These are phyloP conservation scores for Penicillium flavigenum DNA, from an alignment of 495 filamentous ascomycete genomes.

Conservation along the genomic window DNA sequence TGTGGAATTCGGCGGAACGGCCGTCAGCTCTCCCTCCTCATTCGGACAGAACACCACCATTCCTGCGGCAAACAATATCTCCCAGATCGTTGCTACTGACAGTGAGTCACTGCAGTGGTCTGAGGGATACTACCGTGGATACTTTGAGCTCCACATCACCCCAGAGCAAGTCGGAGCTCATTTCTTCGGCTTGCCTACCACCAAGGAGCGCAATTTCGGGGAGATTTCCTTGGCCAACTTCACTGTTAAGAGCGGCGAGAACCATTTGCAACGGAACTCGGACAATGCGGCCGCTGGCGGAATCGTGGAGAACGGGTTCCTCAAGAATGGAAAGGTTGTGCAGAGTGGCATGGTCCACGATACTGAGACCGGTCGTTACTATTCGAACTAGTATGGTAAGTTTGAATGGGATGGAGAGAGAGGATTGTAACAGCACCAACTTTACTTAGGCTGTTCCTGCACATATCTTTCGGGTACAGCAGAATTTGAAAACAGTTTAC, in stretches of 20 bases:
- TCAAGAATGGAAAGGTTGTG: constrained; percentile 45
- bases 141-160: constrained; percentile 54
- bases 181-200: constrained; percentile 35
- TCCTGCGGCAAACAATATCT: constrained; percentile 37
- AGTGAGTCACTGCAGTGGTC: constrained; percentile 67
- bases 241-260: constrained; percentile 56
- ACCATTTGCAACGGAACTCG: constrained; percentile 39
- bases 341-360: constrained; percentile 50
- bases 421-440: constrained; percentile 1
- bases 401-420: constrained; percentile 1
- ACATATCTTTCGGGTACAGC: too few relatives aligned
- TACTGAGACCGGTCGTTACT: constrained; percentile 35
- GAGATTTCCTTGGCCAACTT: constrained; percentile 61
- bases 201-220: constrained; percentile 40
- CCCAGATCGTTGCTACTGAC: constrained; percentile 25
- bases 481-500: too few relatives aligned
- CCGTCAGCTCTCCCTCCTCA: constrained; percentile 56
- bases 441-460: background rate
- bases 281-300: constrained; percentile 40
- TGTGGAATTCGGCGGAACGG: constrained; percentile 65
- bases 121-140: constrained; percentile 66
- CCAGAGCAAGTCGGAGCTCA: constrained; percentile 34
- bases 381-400: background rate
- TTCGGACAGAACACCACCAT: constrained; percentile 46
- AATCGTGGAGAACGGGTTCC: constrained; percentile 46